Evolutionary conservation across 768 basidiomycete genomes (phyloP), one percentile per base, ranked within the genome.

Genomic region (Amyloporia xantha): DNA sequence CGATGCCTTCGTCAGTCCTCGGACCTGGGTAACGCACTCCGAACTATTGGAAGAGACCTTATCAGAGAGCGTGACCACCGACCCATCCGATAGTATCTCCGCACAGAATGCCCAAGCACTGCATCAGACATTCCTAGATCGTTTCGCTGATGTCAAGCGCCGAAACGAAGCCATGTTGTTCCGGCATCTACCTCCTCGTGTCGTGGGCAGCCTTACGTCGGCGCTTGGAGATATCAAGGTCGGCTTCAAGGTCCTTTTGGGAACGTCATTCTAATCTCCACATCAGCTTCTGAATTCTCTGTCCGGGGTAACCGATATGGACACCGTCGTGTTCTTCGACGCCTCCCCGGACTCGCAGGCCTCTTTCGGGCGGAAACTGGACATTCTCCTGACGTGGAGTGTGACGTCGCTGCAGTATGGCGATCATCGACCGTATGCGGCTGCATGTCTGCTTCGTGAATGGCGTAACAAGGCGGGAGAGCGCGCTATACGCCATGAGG

Each of bases 131-230:
- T 68, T 91, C 27, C 62, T 73, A 3, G 76, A 79, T 43, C 79
- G 82, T 49, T 74, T 88, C 40, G 66, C 69, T n/a, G 85, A 87
- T 57, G 79, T 92, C 21, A 81, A 77, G 53, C 71, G 76, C 46
- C 75, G 92, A 48, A 93, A 92, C 51, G 86, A 92, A 51, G 85
- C 86, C 2, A 81, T 91, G 75, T 64, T 86, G 26, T 89, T 91
- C 52, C 73, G 74, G 37, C 79, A 78, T 54, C 72, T 84, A 7
- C 82, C 85, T 28, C 71, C 78, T 0, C 79, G 81, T 25, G 74
- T 73, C 6, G 73, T 81, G 10, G 79, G 78, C 25, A 71, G 73
- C 26, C 71, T 87, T 13, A 79, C 78, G 2, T 79, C 79, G 20
- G 81, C 83, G 27, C 82, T 80, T 33, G 64, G 68, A 7, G 76